Base-by-base conservation (phyloP, 306 rosid genomes). In the Vigna reflexopilosa region DNA sequence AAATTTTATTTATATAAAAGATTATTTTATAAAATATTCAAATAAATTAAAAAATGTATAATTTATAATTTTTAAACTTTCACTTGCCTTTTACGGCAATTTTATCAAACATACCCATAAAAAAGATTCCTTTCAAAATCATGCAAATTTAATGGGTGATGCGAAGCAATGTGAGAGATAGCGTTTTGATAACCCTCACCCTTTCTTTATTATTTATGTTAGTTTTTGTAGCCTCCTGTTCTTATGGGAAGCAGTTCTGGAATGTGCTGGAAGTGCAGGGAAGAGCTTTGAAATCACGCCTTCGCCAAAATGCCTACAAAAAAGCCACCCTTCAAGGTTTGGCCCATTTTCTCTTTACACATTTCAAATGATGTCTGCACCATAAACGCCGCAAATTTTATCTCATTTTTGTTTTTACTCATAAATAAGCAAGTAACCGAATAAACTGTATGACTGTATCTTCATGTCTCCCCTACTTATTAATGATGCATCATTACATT, bases 321-420 rank as follows among this genome's bases (percentile, higher is more conserved):
- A 38, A 72, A 62, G 30, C 81, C 79, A 4, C 34, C 81, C 5
- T 83, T 83, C 55, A 72, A 83, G 87, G 89, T 86, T 79, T 44
- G 58, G 8, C 20, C 4, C 74, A 45, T 81, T 73, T 69, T 20
- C 54, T 30, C 1, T 68, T 77, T 7, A 11, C 30, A n/a, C 66
- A n/a, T 55, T 26, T 55, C 22, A 56, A 56, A 20, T 56, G 2
- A 55, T 55, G 9, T 20, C 4, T 9, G 13, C 10, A 66, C 36
- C 45, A 28, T 28, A 28, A 28, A 28, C 32, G 34, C 5, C 17
- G 7, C 16, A 48, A 17, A 19, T 13, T 20, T 63, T 49, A 19
- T 38, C 15, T 42, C 54, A 5, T 40, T 45, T 55, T 14, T 50
- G 44, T 28, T n/a, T n/a, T 11, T 50, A 20, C 0, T 9, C 14